Conservation (phyloP, 2,329 filamentous ascomycete species). For the Endothia cerciana region DNA sequence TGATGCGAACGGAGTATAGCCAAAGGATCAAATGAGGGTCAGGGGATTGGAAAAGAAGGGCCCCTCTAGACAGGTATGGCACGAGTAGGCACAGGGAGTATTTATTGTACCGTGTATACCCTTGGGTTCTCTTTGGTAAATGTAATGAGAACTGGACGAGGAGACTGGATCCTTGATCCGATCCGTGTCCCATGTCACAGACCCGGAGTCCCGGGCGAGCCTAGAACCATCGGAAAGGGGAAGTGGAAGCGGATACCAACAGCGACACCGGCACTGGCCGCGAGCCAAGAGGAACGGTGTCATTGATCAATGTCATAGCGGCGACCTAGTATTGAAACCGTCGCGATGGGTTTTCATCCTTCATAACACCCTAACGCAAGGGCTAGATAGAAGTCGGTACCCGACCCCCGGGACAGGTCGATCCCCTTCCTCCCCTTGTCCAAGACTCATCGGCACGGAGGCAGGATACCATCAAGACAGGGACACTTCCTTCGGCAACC, state of each 20-base stretch:
- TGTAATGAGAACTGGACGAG: conserved; percentile 13
- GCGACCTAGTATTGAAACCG: not conserved
- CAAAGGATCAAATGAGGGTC: conserved; percentile 6
- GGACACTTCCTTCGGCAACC: not conserved
- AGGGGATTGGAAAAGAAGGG: not conserved
- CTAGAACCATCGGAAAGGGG: conserved; percentile 11
- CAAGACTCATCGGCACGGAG: not conserved
- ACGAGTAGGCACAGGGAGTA: not conserved
- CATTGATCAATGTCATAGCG: conserved; percentile 2
- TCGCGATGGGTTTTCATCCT: not conserved
- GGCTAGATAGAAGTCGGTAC: not conserved
- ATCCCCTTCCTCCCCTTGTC: not conserved
- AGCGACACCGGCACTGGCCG: conserved; percentile 11
- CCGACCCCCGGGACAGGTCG: not conserved
- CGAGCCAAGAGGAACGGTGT: not conserved
- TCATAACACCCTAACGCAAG: not conserved
- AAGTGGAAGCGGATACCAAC: conserved; percentile 1
- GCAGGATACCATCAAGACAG: not conserved
- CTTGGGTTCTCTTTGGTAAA: not conserved
- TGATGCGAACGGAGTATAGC: not conserved
- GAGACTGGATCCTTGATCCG: conserved; percentile 8
- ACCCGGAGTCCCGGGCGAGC: conserved; percentile 3
- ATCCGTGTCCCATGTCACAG: not conserved
- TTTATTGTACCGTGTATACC: conserved; percentile 8
- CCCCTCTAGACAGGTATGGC: not conserved